phyloP scores from a whole-genome alignment of 768 basidiomycete genomes.

The Lentinula sp. region DNA sequence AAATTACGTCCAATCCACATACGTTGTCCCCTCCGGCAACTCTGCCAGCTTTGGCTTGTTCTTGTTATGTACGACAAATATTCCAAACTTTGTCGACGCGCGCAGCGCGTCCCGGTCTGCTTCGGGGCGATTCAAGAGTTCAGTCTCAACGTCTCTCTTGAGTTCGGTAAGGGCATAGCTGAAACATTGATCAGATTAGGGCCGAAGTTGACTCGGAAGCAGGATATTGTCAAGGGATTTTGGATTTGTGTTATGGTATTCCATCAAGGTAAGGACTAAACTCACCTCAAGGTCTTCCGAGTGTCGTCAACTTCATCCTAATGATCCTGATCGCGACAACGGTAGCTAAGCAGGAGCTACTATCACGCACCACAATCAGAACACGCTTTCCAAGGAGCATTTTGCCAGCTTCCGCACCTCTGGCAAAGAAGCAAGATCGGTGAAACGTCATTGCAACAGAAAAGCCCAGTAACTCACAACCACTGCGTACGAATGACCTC shows the following conservation, averaged over 20 bases:
- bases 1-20: conserved; percentile 18
- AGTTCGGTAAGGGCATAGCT: conserved; percentile 92
- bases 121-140: conserved; percentile 60
- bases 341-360: conserved; percentile 1
- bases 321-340: not conserved
- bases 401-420: conserved; percentile 61
- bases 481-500: conserved; percentile 96
- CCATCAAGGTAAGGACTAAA: not conserved
- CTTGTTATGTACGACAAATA: conserved; percentile 97
- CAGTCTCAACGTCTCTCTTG: conserved; percentile 78
- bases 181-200: conserved; percentile 2
- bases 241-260: not conserved
- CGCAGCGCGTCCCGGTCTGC: conserved; percentile 65
- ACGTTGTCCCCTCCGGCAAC: conserved; percentile 65
- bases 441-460: not conserved
- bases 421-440: conserved; percentile 15
- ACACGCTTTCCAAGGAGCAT: conserved; percentile 73
- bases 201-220: not conserved
- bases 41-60: conserved; percentile 77
- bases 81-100: conserved; percentile 69
- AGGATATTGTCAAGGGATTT: not conserved
- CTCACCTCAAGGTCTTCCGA: conserved; percentile 79
- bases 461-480: conserved; percentile 51
- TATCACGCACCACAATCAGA: conserved; percentile 67
- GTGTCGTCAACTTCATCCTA: conserved; percentile 89